phyloP scores from a whole-genome alignment of 108 stramenopile species.

The Fragilariopsis cylindrus region DNA sequence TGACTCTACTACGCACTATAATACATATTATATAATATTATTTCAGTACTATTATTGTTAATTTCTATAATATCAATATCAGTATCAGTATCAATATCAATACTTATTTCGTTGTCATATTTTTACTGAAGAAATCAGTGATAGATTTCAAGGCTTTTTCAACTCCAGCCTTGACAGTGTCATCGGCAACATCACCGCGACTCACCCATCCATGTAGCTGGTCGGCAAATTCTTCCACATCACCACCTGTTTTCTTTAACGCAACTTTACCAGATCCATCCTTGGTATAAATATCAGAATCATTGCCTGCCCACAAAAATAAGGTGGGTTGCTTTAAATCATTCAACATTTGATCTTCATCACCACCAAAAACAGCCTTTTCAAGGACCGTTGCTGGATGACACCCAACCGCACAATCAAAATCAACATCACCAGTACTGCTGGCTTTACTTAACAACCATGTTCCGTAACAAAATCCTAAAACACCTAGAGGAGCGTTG shows the following conservation, averaged over 20 bases:
- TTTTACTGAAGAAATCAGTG: slow-evolving; percentile 26
- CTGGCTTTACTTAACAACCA: not conserved
- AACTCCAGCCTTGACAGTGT: slow-evolving; percentile 25
- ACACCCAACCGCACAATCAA: not conserved
- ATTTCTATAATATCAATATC: too few species aligned
- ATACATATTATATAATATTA: too few species aligned
- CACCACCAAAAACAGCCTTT: slow-evolving; percentile 14
- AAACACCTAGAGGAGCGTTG: not conserved
- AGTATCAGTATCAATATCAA: too few species aligned
- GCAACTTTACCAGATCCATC: slow-evolving; percentile 23
- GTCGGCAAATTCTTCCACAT: slow-evolving; percentile 34
- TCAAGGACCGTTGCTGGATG: slow-evolving; percentile 18
- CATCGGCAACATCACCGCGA: slow-evolving; percentile 32
- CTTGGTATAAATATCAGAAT: slow-evolving; percentile 41
- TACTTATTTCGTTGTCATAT: not conserved
- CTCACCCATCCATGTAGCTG: slow-evolving; percentile 48
- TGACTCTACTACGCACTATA: too few species aligned
- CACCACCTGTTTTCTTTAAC: not conserved
- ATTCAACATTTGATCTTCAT: slow-evolving; percentile 1
- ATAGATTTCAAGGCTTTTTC: slow-evolving; percentile 28
- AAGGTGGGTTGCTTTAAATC: slow-evolving; percentile 1
- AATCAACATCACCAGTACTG: slow-evolving; percentile 1
- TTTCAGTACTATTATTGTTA: too few species aligned
- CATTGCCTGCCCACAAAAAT: slow-evolving; percentile 11
- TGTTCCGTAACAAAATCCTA: slow-evolving; percentile 9